Evolutionary conservation across 306 rosid species (phyloP).

Genomic region (Luffa acutangula): DNA sequence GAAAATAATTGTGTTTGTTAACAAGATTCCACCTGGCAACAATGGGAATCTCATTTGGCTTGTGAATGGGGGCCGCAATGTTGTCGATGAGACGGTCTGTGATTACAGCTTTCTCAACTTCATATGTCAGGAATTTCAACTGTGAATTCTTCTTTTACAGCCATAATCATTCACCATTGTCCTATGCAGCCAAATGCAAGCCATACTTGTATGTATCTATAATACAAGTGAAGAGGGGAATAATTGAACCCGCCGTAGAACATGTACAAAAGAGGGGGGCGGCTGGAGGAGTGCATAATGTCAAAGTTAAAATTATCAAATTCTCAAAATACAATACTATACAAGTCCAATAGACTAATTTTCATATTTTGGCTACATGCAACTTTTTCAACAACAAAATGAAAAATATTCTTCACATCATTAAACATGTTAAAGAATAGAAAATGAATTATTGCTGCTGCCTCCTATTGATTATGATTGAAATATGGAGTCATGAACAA

Average conservation of each 20-base stretch:
- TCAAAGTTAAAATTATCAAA: neutral
- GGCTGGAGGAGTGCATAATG: neutral
- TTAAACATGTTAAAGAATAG: constrained; percentile 9
- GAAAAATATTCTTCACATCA: constrained; percentile 9
- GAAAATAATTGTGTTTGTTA: constrained; percentile 18
- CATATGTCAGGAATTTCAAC: constrained; percentile 11
- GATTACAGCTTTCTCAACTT: constrained; percentile 21
- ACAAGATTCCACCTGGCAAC: constrained; percentile 29
- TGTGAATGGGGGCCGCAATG: constrained; percentile 23
- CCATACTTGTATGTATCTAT: constrained; percentile 5
- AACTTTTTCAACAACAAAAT: constrained; percentile 2
- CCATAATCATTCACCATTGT: constrained; percentile 8
- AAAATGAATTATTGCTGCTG: constrained; percentile 5
- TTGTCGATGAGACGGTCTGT: constrained; percentile 10
- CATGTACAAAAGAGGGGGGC: neutral
- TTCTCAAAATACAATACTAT: neutral
- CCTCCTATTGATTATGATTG: neutral
- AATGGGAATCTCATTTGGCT: constrained; percentile 16
- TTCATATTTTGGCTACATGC: neutral
- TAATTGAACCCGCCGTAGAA: constrained; percentile 1
- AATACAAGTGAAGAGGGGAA: constrained; percentile 1
- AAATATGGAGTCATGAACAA: neutral
- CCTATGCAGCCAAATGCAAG: constrained; percentile 2
- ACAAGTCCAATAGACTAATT: neutral
- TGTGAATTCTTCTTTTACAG: constrained; percentile 13